Evolutionary conservation across 2,329 filamentous ascomycete genomes (phyloP), one percentile per base, ranked within the genome.

Genomic region (Anisogramma anomala): DNA sequence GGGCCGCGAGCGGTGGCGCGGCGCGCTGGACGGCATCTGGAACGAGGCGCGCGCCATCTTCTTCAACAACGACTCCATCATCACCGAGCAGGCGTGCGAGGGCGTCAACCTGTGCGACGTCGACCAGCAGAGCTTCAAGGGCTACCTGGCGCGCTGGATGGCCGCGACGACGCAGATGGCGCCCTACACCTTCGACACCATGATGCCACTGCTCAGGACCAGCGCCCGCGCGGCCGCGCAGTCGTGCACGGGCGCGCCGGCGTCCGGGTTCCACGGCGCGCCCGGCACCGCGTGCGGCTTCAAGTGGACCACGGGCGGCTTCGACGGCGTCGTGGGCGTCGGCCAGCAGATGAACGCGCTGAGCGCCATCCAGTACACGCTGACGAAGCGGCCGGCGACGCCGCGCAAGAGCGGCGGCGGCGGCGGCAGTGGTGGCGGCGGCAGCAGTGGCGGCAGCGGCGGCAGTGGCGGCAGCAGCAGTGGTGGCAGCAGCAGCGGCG

Each of bases 51-150:
- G 61, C 20, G 55, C 56, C 3, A 68, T 72, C 45, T 85, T 86
- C 62, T 68, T 73, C 52, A 61, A 71, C 52, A 60, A 71, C 52
- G 60, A 57, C 50, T 59, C 57, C 39, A 53, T 85, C 55, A 70
- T 84, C 56, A 72, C 68, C 52, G 82, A 87, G 61, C 67, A 68
- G 47, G 71, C 73, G 22, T 88, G 83, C 62, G 82, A 87, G 62
- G 60, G 58, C 6, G 59, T 59, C 43, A 60, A 63, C 41, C 66
- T 64, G 19, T 88, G 83, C 67, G 74, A 84, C 61, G 68, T 68
- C 48, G 82, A 87, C 57, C 80, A 86, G 62, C 71, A 72, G 52
- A 77, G 71, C 35, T 87, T 86, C 74, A 87, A 87, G 62, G 82
- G 79, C 9, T 86, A 84, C 57, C 65, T 85, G 19, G 61, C 74